These are phyloP conservation scores for Debaryomyces prosopidis DNA, from an alignment of 805 yeast genomes.

Conservation along the genomic window DNA sequence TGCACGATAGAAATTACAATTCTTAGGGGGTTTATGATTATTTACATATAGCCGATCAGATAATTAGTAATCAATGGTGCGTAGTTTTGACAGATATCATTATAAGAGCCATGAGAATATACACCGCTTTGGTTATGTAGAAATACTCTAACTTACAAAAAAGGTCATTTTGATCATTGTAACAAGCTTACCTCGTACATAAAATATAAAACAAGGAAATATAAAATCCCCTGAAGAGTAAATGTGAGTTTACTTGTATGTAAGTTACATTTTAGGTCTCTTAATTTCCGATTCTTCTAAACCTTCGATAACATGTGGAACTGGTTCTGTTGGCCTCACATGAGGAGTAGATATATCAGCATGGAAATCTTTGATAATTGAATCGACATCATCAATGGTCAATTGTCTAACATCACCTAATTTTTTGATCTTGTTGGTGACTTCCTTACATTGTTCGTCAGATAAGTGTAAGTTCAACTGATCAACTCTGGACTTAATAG, in stretches of 20 bases:
- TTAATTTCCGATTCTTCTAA: slow-evolving; percentile 11
- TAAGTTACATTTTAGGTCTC: slow-evolving; percentile 6
- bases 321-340: slow-evolving; percentile 5
- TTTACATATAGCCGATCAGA: too few species aligned
- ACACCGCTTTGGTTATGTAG: too few species aligned
- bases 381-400: slow-evolving; percentile 95
- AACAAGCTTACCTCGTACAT: not conserved
- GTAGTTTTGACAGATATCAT: too few species aligned
- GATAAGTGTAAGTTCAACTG: slow-evolving; percentile 87
- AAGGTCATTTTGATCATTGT: not conserved
- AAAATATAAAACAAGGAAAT: not conserved
- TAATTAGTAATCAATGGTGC: too few species aligned
- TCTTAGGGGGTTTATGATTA: too few species aligned
- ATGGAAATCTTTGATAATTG: slow-evolving; percentile 92
- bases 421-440: slow-evolving; percentile 87
- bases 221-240: not conserved
- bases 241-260: not conserved
- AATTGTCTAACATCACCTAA: slow-evolving; percentile 94
- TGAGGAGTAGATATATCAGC: slow-evolving; percentile 64
- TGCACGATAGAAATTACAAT: too few species aligned
- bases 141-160: not conserved
- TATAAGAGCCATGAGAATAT: too few species aligned
- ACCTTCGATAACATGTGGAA: slow-evolving; percentile 10
- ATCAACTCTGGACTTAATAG: slow-evolving; percentile 96
- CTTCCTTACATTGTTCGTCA: slow-evolving; percentile 94